These are phyloP conservation scores for Phanerochaete sordida DNA, from an alignment of 768 basidiomycete species.

Conservation along the genomic window DNA sequence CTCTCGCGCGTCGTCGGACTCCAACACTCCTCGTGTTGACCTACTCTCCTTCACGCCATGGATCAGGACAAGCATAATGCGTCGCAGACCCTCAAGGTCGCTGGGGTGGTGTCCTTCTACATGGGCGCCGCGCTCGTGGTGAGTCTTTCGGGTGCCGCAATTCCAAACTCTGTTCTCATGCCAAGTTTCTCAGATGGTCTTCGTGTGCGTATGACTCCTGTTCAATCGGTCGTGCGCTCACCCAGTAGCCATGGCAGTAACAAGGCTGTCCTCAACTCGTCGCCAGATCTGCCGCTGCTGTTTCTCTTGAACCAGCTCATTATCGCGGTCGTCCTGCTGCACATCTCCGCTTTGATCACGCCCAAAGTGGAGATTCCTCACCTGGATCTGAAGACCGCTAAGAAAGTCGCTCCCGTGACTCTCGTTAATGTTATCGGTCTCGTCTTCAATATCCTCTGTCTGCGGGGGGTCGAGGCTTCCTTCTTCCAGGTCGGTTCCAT, in stretches of 20 bases:
- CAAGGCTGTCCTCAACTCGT: constrained; percentile 67
- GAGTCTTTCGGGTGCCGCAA: constrained; percentile 28
- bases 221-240: background rate
- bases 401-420: constrained; percentile 60
- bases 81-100: constrained; percentile 46
- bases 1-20: background rate
- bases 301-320: constrained; percentile 69
- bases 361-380: constrained; percentile 55
- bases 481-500: constrained; percentile 65
- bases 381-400: constrained; percentile 46
- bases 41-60: constrained; percentile 15
- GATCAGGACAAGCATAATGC: constrained; percentile 20
- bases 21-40: background rate
- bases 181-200: constrained; percentile 40
- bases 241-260: constrained; percentile 43
- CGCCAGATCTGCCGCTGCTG: constrained; percentile 62
- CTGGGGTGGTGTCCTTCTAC: constrained; percentile 74
- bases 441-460: constrained; percentile 76
- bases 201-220: constrained; percentile 32
- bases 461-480: constrained; percentile 74
- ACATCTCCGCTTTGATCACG: constrained; percentile 45
- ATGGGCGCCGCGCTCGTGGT: constrained; percentile 75
- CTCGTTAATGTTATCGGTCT: constrained; percentile 71
- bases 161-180: background rate
- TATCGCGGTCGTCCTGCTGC: constrained; percentile 64